Percentiles rank a stretch among this genome's conserved stretches.
Conservation (phyloP, 768 basidiomycete species). For the Hypsizygus marmoreus region DNA sequence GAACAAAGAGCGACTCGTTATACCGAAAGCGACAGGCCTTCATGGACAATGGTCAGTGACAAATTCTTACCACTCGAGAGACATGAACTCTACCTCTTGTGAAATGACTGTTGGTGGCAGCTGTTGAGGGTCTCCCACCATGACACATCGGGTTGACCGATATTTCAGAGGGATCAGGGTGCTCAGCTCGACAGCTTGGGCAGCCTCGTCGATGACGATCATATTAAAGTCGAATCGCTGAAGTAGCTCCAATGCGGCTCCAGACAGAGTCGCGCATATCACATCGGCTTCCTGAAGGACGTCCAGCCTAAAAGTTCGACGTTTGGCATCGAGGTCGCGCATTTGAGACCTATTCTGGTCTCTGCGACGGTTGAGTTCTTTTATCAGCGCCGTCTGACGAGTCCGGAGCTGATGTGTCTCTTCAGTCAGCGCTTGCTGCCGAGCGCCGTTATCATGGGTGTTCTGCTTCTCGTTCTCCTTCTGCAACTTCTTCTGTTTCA, state of each 20-base stretch:
- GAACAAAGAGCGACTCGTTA: conserved; percentile 91
- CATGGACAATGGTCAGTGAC: conserved; percentile 7
- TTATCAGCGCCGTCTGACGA: conserved; percentile 63
- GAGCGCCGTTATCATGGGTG: conserved; percentile 58
- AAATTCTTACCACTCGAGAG: background rate
- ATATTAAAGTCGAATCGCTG: conserved; percentile 89
- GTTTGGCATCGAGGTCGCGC: conserved; percentile 80
- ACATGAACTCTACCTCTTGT: conserved; percentile 34
- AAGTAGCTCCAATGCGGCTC: conserved; percentile 87
- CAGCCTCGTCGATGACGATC: conserved; percentile 97
- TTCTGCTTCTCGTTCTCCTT: conserved; percentile 61
- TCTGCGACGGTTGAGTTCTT: conserved; percentile 72
- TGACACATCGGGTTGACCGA: conserved; percentile 76
- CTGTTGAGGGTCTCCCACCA: conserved; percentile 96
- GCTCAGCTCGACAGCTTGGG: conserved; percentile 93
- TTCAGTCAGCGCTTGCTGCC: conserved; percentile 58
- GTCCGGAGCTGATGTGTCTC: conserved; percentile 68
- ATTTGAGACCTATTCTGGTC: conserved; percentile 82
- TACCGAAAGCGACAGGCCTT: conserved; percentile 75
- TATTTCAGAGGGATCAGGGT: conserved; percentile 95
- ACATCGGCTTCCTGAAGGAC: conserved; percentile 90
- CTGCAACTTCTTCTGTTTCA: conserved; percentile 58
- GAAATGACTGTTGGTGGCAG: conserved; percentile 85
- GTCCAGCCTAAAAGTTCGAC: conserved; percentile 70
- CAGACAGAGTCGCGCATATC: conserved; percentile 91